These are phyloP conservation scores for Ophiostoma fasciatum DNA, from an alignment of 2,329 filamentous ascomycete species.

Conservation along the genomic window DNA sequence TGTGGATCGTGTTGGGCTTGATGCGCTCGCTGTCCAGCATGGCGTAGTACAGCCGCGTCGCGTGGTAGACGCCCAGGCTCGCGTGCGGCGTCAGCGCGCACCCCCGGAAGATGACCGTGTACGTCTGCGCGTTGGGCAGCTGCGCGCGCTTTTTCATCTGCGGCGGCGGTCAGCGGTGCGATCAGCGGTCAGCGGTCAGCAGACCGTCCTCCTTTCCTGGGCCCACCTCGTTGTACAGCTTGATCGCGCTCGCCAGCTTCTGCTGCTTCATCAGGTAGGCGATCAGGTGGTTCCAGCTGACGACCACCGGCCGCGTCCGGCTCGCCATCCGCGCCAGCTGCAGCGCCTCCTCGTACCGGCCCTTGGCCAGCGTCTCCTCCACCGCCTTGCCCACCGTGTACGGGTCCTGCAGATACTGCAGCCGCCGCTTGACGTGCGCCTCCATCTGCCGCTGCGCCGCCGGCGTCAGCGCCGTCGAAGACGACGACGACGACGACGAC, in stretches of 20 bases:
- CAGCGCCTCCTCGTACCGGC: conserved; percentile 51
- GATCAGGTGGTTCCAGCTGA: conserved; percentile 82
- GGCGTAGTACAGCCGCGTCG: conserved; percentile 61
- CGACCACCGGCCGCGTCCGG: conserved; percentile 45
- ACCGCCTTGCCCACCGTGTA: conserved; percentile 58
- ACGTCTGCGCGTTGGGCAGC: conserved; percentile 67
- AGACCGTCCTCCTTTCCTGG: background rate
- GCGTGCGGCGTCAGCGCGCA: conserved; percentile 46
- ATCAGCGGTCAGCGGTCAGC: too few relatives aligned
- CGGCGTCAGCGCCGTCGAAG: background rate
- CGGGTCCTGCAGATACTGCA: conserved; percentile 48
- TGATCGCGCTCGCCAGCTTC: conserved; percentile 50
- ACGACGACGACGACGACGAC: background rate
- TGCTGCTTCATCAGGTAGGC: conserved; percentile 50
- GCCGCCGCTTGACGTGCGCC: background rate
- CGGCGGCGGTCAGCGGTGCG: background rate
- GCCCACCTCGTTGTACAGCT: conserved; percentile 73
- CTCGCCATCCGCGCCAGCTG: conserved; percentile 56
- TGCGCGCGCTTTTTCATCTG: conserved; percentile 92
- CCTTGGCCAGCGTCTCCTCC: conserved; percentile 39
- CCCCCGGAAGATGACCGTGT: conserved; percentile 68
- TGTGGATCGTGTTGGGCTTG: conserved; percentile 63
- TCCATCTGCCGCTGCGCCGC: background rate
- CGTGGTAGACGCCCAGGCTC: conserved; percentile 48
- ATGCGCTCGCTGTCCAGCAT: conserved; percentile 51